phyloP scores from a whole-genome alignment of 106 monocot genomes.

The Allium cepa region DNA sequence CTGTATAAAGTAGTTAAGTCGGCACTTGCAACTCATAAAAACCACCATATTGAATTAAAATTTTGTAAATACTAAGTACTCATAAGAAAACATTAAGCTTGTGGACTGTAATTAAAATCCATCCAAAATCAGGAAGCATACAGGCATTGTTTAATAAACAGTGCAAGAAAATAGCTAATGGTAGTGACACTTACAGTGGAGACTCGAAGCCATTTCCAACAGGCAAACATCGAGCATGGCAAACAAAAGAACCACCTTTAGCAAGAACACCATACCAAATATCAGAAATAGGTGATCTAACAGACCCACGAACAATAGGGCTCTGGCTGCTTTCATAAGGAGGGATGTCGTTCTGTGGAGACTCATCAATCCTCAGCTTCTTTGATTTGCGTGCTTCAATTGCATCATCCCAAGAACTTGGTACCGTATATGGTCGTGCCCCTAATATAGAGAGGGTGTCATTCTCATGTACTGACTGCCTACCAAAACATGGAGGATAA shows the following conservation, averaged over 20 bases:
- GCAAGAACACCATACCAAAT: slow-evolving; percentile 86
- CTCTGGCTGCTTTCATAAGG: slow-evolving; percentile 21
- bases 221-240: slow-evolving; percentile 83
- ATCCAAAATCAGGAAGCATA: too few species aligned
- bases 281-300: slow-evolving; percentile 25
- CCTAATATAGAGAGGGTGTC: too few species aligned
- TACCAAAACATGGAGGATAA: slow-evolving; percentile 3
- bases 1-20: too few species aligned
- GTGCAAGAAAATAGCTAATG: not conserved
- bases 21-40: too few species aligned
- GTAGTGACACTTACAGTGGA: slow-evolving; percentile 33
- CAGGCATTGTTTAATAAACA: too few species aligned
- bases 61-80: too few species aligned
- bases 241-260: slow-evolving; percentile 88
- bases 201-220: slow-evolving; percentile 67
- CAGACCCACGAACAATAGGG: slow-evolving; percentile 22
- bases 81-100: too few species aligned
- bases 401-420: slow-evolving; percentile 28
- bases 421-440: not conserved
- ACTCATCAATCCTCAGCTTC: slow-evolving; percentile 55
- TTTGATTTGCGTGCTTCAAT: slow-evolving; percentile 62
- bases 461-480: too few species aligned
- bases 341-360: slow-evolving; percentile 15
- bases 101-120: too few species aligned
- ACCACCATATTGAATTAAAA: too few species aligned